Evolutionary conservation across 305 asterid species (phyloP).

Genomic region (Fraxinus floribunda): DNA sequence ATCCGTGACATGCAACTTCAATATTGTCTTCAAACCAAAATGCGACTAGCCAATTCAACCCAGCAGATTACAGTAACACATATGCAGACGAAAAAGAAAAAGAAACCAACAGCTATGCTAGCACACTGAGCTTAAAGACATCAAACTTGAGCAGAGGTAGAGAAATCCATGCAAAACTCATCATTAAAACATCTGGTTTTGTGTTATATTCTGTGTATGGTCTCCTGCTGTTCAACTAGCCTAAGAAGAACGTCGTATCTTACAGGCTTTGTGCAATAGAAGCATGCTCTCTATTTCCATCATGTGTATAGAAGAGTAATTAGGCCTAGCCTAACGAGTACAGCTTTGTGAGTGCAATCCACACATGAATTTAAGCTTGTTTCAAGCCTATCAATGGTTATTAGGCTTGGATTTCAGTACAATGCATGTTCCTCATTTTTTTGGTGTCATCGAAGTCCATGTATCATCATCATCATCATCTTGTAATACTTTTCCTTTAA

Average conservation of each 20-base stretch:
- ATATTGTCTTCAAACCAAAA: not conserved
- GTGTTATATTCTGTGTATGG: not conserved
- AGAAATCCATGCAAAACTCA: not conserved
- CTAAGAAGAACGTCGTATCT: conserved; percentile 21
- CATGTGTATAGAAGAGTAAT: conserved; percentile 23
- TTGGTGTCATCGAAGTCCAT: too few species aligned
- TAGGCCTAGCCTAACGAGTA: conserved; percentile 22
- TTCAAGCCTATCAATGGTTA: conserved; percentile 20
- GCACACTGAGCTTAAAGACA: conserved; percentile 5
- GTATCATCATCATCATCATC: too few species aligned
- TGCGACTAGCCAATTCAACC: not conserved
- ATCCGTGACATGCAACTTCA: not conserved
- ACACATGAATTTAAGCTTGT: conserved; percentile 17
- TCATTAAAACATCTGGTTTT: not conserved
- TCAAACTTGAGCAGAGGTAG: not conserved
- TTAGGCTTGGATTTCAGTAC: conserved; percentile 28
- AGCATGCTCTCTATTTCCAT: conserved; percentile 23
- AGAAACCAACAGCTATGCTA: not conserved
- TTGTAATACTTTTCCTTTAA: too few species aligned
- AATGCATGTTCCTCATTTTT: conserved; percentile 4
- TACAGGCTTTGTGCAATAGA: conserved; percentile 30
- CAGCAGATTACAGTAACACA: not conserved
- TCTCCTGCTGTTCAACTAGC: conserved; percentile 22
- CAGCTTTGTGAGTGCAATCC: conserved; percentile 32
- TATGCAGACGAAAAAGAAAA: conserved; percentile 3